Evolutionary conservation across 306 rosid genomes (phyloP).

Genomic region (Carpinus fangiana): DNA sequence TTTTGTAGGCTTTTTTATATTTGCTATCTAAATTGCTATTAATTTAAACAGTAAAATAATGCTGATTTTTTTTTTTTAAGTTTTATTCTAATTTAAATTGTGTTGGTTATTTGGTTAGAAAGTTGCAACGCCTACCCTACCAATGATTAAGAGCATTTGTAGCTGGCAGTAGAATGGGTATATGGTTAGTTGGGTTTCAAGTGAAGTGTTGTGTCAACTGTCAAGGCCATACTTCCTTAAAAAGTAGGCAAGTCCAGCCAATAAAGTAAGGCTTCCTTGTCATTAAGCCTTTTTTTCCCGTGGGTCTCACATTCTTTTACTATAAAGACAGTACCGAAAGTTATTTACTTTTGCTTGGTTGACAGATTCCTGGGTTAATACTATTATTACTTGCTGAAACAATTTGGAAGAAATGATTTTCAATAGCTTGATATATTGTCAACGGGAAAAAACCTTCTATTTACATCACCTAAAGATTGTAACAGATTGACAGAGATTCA

Average conservation of each 20-base stretch:
- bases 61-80: too few relatives aligned
- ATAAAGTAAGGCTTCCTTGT: conserved; percentile 29
- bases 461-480: too few relatives aligned
- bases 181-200: conserved; percentile 20
- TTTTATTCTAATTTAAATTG: too few relatives aligned
- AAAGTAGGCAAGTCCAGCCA: conserved; percentile 37
- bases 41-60: too few relatives aligned
- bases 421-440: background rate
- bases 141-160: conserved; percentile 45
- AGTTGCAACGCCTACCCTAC: conserved; percentile 37
- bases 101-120: conserved; percentile 26
- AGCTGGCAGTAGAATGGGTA: conserved; percentile 42
- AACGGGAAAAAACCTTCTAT: too few relatives aligned
- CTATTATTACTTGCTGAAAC: background rate
- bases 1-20: too few relatives aligned
- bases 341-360: background rate
- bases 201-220: conserved; percentile 33
- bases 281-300: conserved; percentile 23
- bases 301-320: conserved; percentile 33
- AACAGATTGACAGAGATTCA: too few relatives aligned
- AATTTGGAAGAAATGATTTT: background rate
- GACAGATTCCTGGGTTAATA: conserved; percentile 31
- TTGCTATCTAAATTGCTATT: too few relatives aligned
- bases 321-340: background rate
- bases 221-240: conserved; percentile 42